Conservation (phyloP, 208 protist genomes). For the Acanthamoeba divionensis region DNA sequence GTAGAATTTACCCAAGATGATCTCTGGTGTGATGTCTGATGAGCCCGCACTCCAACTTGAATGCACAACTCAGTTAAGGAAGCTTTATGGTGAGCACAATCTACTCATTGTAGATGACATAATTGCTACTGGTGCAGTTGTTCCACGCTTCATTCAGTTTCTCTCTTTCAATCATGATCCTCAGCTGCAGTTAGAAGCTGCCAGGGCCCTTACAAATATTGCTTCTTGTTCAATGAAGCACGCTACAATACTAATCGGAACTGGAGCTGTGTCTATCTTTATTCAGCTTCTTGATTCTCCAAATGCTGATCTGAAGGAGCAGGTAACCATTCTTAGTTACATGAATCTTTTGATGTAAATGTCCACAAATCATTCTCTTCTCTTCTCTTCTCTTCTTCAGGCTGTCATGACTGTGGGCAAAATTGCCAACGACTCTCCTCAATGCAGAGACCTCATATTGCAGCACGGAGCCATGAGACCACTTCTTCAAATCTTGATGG, state of each 20-base stretch:
- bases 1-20: slow-evolving; percentile 65
- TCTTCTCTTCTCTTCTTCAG: slow-evolving; percentile 70
- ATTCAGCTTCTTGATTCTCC: slow-evolving; percentile 89
- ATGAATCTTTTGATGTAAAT: too few species aligned
- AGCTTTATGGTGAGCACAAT: slow-evolving; percentile 89
- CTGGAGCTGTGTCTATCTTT: slow-evolving; percentile 93
- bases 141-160: slow-evolving; percentile 92
- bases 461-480: slow-evolving; percentile 78
- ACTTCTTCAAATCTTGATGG: slow-evolving; percentile 81
- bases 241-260: slow-evolving; percentile 88
- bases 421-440: too few species aligned
- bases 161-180: slow-evolving; percentile 81
- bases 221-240: slow-evolving; percentile 94
- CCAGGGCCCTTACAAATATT: slow-evolving; percentile 98
- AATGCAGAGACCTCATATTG: slow-evolving; percentile 95
- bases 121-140: slow-evolving; percentile 88
- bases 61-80: slow-evolving; percentile 74
- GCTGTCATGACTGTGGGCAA: slow-evolving; percentile 98
- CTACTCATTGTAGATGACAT: slow-evolving; percentile 95
- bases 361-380: too few species aligned
- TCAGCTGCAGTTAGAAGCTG: slow-evolving; percentile 95
- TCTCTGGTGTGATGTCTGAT: slow-evolving; percentile 62
- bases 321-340: slow-evolving; percentile 69
- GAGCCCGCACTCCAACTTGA: slow-evolving; percentile 64
- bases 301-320: slow-evolving; percentile 93